Evolutionary conservation across 352 stramenopile genomes (phyloP), one percentile per base, ranked within the genome.

Genomic region (Phytophthora fragariae): DNA sequence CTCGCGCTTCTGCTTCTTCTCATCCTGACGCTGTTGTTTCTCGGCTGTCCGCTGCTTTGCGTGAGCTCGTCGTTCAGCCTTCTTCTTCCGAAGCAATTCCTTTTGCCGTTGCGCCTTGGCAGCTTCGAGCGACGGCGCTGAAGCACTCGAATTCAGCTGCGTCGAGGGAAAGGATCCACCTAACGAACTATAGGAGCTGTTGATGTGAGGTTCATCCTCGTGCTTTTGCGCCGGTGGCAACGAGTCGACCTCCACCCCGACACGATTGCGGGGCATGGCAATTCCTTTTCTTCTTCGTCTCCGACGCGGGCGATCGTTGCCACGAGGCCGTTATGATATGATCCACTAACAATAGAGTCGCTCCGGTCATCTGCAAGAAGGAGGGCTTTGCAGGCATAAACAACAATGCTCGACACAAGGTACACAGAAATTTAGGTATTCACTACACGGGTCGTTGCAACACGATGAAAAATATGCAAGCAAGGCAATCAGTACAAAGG

Each of bases 81-180:
- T 85, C 50, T 90, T 90, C 72, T 86, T 86, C 3, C 63, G 59
- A 2, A 90, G 57, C 17, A 82, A 62, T 17, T 90, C 81, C 62
- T 83, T 84, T 49, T 88, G 82, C 9, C 72, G 71, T 52, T 79
- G 73, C 3, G 73, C 66, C 44, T 71, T 76, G 61, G 62, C 64
- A 53, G 49, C 62, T 70, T 79, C 74, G 17, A 78, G 31, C 11
- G 68, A 59, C 14, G 46, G 9, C 7, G 59, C 14, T 11, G 64
- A 74, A 27, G n/a, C 39, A 31, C 39, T 68, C n/a, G 61, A 37
- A 39, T 55, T 68, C 56, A 58, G 49, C 21, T 27, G 27, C 17
- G 24, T 56, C n/a, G 33, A 8, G 39, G 65, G 46, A 21, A 47
- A 55, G 9, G 24, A 55, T n/a, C 39, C 68, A 41, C 73, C 52